Evolutionary conservation across 2,329 filamentous ascomycete genomes (phyloP).

Genomic region (Bipolaris cookei): DNA sequence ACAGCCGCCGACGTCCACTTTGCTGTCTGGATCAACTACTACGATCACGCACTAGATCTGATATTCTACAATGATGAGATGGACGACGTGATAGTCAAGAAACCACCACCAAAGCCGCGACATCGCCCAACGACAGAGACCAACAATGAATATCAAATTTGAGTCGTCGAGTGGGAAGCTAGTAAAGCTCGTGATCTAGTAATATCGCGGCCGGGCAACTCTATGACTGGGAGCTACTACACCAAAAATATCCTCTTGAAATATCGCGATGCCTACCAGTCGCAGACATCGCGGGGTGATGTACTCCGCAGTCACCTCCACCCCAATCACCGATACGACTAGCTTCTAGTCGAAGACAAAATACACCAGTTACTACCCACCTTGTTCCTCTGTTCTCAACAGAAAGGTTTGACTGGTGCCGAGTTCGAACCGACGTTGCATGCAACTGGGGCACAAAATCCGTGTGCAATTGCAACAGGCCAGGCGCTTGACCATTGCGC

Average conservation of each 20-base stretch:
- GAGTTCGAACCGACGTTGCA: too few species aligned
- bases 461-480: too few species aligned
- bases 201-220: background rate
- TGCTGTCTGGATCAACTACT: conserved; percentile 9
- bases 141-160: background rate
- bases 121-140: background rate
- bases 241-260: conserved; percentile 1
- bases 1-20: conserved; percentile 4
- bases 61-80: conserved; percentile 13
- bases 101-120: conserved; percentile 9
- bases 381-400: too few species aligned
- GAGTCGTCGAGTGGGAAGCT: conserved; percentile 2
- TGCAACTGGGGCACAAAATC: too few species aligned
- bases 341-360: conserved; percentile 11
- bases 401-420: too few species aligned
- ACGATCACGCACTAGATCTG: background rate
- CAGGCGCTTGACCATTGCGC: too few species aligned
- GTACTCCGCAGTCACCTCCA: background rate
- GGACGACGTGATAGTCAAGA: background rate
- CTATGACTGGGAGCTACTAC: conserved; percentile 6
- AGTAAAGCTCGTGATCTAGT: background rate
- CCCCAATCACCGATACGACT: background rate
- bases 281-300: background rate
- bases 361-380: too few species aligned
- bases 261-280: background rate